Conservation (phyloP, 108 stramenopile species). For the Aurantiochytrium sp. region DNA sequence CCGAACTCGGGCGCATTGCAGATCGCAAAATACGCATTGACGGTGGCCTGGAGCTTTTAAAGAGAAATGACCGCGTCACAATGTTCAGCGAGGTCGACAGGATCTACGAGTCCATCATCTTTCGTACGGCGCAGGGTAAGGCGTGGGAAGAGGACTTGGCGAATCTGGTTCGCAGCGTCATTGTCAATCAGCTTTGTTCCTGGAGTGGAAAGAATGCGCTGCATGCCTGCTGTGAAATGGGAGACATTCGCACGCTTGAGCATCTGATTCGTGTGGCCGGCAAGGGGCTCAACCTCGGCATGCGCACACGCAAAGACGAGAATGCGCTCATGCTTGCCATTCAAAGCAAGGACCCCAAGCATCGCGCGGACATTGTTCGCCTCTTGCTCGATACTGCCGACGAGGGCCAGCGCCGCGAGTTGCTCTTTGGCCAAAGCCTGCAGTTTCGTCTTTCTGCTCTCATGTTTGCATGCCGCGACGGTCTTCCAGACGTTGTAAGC, state of each 20-base stretch:
- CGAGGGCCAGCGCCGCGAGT: neutral
- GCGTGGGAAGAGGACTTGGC: neutral
- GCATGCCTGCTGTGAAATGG: slow-evolving; percentile 8
- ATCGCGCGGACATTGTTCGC: neutral
- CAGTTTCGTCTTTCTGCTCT: neutral
- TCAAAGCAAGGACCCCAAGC: neutral
- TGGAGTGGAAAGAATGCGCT: neutral
- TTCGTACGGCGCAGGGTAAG: neutral
- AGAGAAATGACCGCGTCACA: neutral
- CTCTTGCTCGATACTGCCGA: neutral
- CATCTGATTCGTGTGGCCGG: neutral
- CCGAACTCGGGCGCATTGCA: neutral
- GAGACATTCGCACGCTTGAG: neutral
- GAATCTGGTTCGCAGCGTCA: neutral
- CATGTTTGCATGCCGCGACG: neutral
- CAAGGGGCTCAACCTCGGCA: neutral
- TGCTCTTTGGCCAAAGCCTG: neutral
- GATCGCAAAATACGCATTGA: neutral
- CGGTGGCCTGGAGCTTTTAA: neutral
- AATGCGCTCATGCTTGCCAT: slow-evolving; percentile 1
- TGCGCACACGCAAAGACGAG: neutral
- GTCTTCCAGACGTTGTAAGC: neutral
- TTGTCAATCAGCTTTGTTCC: neutral
- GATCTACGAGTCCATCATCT: neutral
- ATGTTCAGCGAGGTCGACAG: neutral